Percentiles rank a stretch among this genome's conserved stretches.
Conservation (phyloP, 148 eudicot genomes). For the Camellia sinensis region DNA sequence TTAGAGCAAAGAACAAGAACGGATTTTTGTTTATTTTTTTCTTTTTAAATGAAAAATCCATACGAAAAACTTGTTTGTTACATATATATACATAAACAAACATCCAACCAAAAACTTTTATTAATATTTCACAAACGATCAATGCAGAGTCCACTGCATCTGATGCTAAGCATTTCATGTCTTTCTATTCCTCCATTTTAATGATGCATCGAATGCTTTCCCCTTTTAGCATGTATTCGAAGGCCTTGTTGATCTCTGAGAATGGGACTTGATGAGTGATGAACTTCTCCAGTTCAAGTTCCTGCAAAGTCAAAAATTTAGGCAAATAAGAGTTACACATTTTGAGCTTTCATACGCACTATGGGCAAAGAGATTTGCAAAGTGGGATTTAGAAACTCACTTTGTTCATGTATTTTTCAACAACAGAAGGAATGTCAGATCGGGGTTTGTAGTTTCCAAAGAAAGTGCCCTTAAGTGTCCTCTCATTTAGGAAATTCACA, state of each 20-base stretch:
- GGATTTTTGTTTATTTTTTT: too few relatives aligned
- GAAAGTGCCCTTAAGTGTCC: slow-evolving; percentile 86
- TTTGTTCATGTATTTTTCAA: slow-evolving; percentile 76
- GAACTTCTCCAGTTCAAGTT: slow-evolving; percentile 52
- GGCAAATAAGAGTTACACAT: neutral
- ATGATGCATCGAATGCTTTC: slow-evolving; percentile 24
- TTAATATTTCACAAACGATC: too few relatives aligned
- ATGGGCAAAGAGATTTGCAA: neutral
- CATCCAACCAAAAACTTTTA: too few relatives aligned
- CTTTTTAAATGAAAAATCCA: too few relatives aligned
- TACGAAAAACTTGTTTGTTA: too few relatives aligned
- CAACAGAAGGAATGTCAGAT: slow-evolving; percentile 59
- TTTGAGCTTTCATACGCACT: too few relatives aligned
- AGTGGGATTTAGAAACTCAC: slow-evolving; percentile 20
- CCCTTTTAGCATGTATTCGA: slow-evolving; percentile 47
- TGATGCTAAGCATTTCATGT: neutral
- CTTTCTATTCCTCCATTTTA: slow-evolving; percentile 1
- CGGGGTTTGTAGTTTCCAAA: slow-evolving; percentile 85
- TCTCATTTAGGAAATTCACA: slow-evolving; percentile 59
- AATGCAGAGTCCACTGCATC: too few relatives aligned
- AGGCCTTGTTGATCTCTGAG: slow-evolving; percentile 57
- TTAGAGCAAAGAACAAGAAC: too few relatives aligned
- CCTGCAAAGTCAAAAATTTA: slow-evolving; percentile 22
- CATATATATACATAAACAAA: too few relatives aligned
- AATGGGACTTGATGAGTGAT: slow-evolving; percentile 46